Conservation (phyloP, 495 filamentous ascomycete species). For the Tuber indicum region DNA sequence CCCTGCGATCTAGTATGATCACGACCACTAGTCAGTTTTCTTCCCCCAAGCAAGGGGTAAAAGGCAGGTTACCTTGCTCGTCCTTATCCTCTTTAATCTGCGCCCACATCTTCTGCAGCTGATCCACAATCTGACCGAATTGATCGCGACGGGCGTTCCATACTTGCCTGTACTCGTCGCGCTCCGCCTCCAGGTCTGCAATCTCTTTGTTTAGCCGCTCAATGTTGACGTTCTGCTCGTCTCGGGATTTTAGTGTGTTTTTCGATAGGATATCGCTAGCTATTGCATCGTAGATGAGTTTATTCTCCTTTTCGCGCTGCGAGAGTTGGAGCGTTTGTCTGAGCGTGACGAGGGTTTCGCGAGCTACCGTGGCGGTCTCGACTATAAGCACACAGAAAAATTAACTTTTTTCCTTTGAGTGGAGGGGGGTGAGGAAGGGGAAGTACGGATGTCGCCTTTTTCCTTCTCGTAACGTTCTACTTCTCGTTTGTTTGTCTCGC, state of each 20-base stretch:
- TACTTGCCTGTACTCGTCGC: constrained; percentile 68
- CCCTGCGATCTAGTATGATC: constrained; percentile 49
- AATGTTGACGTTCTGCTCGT: constrained; percentile 72
- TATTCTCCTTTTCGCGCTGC: constrained; percentile 72
- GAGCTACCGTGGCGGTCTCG: constrained; percentile 59
- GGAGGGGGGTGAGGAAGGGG: not conserved
- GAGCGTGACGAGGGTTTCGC: constrained; percentile 65
- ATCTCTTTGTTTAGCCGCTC: constrained; percentile 81
- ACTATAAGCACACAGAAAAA: constrained; percentile 47
- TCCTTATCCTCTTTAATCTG: constrained; percentile 95
- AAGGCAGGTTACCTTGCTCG: constrained; percentile 51
- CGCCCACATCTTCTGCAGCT: constrained; percentile 74
- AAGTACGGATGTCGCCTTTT: constrained; percentile 58
- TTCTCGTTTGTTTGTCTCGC: constrained; percentile 74
- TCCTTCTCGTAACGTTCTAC: constrained; percentile 78
- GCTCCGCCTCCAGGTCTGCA: constrained; percentile 74
- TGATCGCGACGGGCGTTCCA: constrained; percentile 82
- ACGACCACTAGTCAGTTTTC: constrained; percentile 11
- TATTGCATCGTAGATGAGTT: constrained; percentile 87
- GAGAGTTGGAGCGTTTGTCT: constrained; percentile 67
- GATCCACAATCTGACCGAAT: constrained; percentile 84
- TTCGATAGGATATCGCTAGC: constrained; percentile 55
- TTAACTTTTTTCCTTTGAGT: constrained; percentile 4
- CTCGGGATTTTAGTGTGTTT: constrained; percentile 66
- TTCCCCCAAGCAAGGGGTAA: constrained; percentile 44